phyloP scores from a whole-genome alignment of 2,329 filamentous ascomycete species.

The Diplodia scrobiculata region DNA sequence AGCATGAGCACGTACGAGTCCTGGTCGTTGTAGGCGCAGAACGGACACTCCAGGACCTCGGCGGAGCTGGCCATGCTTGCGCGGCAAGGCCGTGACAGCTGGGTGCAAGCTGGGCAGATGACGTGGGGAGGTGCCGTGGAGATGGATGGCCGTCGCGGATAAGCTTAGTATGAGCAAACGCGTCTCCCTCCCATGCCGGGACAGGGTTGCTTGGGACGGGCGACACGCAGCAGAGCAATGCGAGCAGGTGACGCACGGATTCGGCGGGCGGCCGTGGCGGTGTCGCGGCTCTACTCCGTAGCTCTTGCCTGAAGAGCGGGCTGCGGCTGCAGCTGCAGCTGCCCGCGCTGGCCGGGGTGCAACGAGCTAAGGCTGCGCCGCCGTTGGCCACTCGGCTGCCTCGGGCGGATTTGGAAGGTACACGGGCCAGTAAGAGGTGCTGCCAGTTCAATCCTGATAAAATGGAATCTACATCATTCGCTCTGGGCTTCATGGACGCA shows the following conservation, averaged over 20 bases:
- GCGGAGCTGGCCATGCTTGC: slow-evolving; percentile 17
- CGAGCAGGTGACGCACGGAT: slow-evolving; percentile 1
- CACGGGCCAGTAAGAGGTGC: not conserved
- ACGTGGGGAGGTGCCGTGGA: not conserved
- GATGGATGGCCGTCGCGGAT: not conserved
- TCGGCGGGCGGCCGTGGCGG: slow-evolving; percentile 1
- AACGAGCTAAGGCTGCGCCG: not conserved
- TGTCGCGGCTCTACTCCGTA: not conserved
- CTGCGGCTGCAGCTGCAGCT: not conserved
- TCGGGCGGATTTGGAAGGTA: slow-evolving; percentile 1
- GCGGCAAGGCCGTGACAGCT: not conserved
- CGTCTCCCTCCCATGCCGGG: not conserved
- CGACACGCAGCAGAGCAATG: not conserved
- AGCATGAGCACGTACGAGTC: slow-evolving; percentile 41
- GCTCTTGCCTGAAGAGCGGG: not conserved
- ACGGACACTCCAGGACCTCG: slow-evolving; percentile 19
- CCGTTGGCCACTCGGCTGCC: not conserved
- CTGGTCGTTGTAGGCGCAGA: slow-evolving; percentile 12
- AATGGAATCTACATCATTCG: slow-evolving; percentile 13
- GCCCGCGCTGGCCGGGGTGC: not conserved
- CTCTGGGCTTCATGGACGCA: slow-evolving; percentile 11
- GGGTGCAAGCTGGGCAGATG: not conserved
- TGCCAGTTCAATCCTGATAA: not conserved
- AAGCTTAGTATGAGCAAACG: slow-evolving; percentile 7
- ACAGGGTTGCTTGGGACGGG: not conserved